A percentile compares a stretch with the other conserved stretches of the same genome.
These are phyloP conservation scores for Hypoxylon sp. DNA, from an alignment of 2,329 filamentous ascomycete genomes.

Conservation along the genomic window DNA sequence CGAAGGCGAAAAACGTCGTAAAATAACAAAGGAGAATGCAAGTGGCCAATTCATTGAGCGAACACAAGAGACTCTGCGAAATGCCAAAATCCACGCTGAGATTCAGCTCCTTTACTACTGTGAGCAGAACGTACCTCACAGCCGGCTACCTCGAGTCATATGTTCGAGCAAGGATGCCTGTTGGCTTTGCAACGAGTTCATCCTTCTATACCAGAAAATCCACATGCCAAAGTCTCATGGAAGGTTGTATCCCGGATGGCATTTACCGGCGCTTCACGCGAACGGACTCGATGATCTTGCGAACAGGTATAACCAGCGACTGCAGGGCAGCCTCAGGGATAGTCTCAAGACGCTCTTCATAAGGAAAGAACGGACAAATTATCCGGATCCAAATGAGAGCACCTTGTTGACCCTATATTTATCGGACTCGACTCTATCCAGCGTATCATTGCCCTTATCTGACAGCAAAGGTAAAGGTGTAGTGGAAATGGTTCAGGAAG, in stretches of 20 bases:
- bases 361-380: conserved; percentile 11
- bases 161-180: conserved; percentile 66
- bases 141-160: conserved; percentile 56
- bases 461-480: neutral
- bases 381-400: conserved; percentile 44
- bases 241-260: conserved; percentile 62
- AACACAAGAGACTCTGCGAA: conserved; percentile 36
- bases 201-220: conserved; percentile 59
- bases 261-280: conserved; percentile 54
- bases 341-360: conserved; percentile 34
- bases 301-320: conserved; percentile 32
- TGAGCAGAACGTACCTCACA: conserved; percentile 50
- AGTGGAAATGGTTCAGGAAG: neutral
- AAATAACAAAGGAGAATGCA: neutral
- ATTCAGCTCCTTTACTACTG: conserved; percentile 64
- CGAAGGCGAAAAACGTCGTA: conserved; percentile 3
- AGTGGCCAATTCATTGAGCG: conserved; percentile 30
- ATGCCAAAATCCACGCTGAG: conserved; percentile 64
- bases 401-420: conserved; percentile 29
- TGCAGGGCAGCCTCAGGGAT: conserved; percentile 16
- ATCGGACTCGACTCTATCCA: conserved; percentile 29
- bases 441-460: neutral
- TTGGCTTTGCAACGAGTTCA: conserved; percentile 65
- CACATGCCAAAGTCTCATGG: conserved; percentile 61
- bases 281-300: conserved; percentile 11